phyloP scores from a whole-genome alignment of 345 rosid genomes.

The Euphorbia tirucalli region DNA sequence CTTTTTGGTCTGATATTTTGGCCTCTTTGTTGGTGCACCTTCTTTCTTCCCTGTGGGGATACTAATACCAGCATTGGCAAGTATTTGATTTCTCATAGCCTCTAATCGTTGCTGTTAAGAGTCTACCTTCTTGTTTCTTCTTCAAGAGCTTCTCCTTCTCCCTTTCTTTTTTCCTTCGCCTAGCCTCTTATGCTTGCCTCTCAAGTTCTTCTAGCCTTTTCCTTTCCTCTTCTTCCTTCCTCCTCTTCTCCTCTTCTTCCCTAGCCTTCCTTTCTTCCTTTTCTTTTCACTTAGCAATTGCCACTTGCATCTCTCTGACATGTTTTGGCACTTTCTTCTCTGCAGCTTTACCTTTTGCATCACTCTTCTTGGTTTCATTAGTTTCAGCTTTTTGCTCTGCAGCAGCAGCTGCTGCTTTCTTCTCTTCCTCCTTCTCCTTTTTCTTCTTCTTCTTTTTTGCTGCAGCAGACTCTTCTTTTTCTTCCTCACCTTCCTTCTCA shows the following conservation, averaged over 20 bases:
- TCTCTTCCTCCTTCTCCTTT: slow-evolving; percentile 74
- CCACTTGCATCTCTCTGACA: slow-evolving; percentile 97
- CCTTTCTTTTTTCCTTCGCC: slow-evolving; percentile 74
- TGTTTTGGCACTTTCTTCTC: slow-evolving; percentile 91
- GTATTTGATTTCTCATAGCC: slow-evolving; percentile 81
- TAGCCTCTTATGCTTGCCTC: slow-evolving; percentile 93
- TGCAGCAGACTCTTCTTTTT: no score
- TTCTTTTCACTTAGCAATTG: slow-evolving; percentile 75
- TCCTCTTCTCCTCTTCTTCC: slow-evolving; percentile 85
- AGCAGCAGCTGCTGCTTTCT: slow-evolving; percentile 52
- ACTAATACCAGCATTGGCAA: slow-evolving; percentile 48
- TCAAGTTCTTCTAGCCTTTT: slow-evolving; percentile 78
- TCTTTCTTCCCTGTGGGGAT: slow-evolving; percentile 49
- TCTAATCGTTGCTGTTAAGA: slow-evolving; percentile 82
- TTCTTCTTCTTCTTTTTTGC: slow-evolving; percentile 89
- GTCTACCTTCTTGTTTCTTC: slow-evolving; percentile 89
- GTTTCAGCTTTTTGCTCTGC: slow-evolving; percentile 57
- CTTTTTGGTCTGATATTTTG: slow-evolving; percentile 75
- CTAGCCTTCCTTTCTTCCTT: slow-evolving; percentile 69
- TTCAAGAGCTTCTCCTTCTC: slow-evolving; percentile 81
- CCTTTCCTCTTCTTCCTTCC: slow-evolving; percentile 92
- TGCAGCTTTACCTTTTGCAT: slow-evolving; percentile 70
- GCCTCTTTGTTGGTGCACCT: slow-evolving; percentile 59
- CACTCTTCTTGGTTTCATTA: slow-evolving; percentile 55
- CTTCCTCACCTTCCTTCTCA: slow-evolving; percentile 79